A percentile compares a stretch with the other conserved stretches of the same genome.
phyloP scores from a whole-genome alignment of 495 filamentous ascomycete genomes.

The Parathielavia appendiculata region DNA sequence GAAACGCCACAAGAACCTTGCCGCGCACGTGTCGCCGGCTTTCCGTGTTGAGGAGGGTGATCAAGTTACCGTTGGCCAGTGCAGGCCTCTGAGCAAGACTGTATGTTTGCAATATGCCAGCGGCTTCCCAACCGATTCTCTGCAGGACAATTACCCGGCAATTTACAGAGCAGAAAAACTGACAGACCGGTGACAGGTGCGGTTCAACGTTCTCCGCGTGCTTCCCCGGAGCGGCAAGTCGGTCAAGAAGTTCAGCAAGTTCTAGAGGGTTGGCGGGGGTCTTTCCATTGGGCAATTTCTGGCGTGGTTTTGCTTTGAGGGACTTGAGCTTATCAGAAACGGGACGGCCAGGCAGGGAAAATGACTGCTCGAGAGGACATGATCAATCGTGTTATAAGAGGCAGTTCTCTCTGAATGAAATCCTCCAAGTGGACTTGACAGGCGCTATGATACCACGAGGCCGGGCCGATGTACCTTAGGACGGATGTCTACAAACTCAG shows the following conservation, averaged over 20 bases:
- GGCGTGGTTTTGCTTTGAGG: conserved; percentile 50
- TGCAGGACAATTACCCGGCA: not conserved
- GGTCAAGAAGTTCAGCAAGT: conserved; percentile 97
- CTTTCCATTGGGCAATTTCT: conserved; percentile 47
- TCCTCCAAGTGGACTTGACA: conserved; percentile 33
- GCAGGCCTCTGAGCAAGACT: conserved; percentile 96
- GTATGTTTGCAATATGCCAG: conserved; percentile 52
- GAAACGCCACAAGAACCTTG: conserved; percentile 99
- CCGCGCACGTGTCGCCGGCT: conserved; percentile 95
- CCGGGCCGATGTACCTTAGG: conserved; percentile 4
- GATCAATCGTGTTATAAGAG: conserved; percentile 38
- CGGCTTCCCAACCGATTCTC: not conserved
- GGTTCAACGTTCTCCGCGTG: conserved; percentile 98
- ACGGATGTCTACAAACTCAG: conserved; percentile 8
- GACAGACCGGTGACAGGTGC: conserved; percentile 56
- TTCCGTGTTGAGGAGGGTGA: conserved; percentile 99
- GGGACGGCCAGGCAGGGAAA: conserved; percentile 44
- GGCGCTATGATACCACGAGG: conserved; percentile 23
- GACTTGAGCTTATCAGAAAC: conserved; percentile 46
- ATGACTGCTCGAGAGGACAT: conserved; percentile 39
- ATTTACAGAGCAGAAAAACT: not conserved
- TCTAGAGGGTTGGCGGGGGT: conserved; percentile 56
- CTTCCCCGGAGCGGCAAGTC: conserved; percentile 93
- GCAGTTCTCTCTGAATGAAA: conserved; percentile 48
- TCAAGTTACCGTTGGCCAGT: conserved; percentile 98